phyloP scores from a whole-genome alignment of 2,329 filamentous ascomycete species.

The Aspergillus vadensis region DNA sequence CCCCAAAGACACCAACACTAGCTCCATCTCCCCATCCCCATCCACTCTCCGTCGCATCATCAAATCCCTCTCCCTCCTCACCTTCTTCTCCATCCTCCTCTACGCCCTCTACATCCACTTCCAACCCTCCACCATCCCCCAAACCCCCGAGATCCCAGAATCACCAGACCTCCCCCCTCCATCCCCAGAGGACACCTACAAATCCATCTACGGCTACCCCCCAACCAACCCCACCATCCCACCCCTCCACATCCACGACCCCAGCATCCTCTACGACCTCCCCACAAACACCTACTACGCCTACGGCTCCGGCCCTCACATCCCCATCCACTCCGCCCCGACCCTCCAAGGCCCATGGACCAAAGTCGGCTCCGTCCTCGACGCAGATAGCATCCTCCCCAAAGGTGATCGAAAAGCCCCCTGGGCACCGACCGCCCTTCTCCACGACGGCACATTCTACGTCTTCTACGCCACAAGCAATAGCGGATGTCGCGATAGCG shows the following conservation, averaged over 20 bases:
- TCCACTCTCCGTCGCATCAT: not conserved
- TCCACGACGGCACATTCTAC: constrained; percentile 61
- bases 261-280: constrained; percentile 30
- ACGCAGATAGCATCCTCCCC: constrained; percentile 34
- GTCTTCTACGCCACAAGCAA: constrained; percentile 66
- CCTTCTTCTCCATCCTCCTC: not conserved
- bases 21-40: not conserved
- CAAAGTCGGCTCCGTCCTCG: constrained; percentile 31
- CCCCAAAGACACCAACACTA: not conserved
- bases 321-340: constrained; percentile 33
- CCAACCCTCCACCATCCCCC: not conserved
- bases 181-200: not conserved
- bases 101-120: not conserved
- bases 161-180: not conserved
- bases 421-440: constrained; percentile 63
- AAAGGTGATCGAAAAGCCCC: constrained; percentile 37
- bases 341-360: constrained; percentile 36
- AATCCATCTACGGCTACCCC: not conserved
- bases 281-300: constrained; percentile 30
- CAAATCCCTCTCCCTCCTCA: not conserved
- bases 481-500: constrained; percentile 63
- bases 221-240: constrained; percentile 11
- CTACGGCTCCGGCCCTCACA: constrained; percentile 37
- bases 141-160: too few relatives aligned
- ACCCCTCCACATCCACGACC: constrained; percentile 34